Conservation (phyloP, 768 basidiomycete species). For the Aureoboletus auriporus region DNA sequence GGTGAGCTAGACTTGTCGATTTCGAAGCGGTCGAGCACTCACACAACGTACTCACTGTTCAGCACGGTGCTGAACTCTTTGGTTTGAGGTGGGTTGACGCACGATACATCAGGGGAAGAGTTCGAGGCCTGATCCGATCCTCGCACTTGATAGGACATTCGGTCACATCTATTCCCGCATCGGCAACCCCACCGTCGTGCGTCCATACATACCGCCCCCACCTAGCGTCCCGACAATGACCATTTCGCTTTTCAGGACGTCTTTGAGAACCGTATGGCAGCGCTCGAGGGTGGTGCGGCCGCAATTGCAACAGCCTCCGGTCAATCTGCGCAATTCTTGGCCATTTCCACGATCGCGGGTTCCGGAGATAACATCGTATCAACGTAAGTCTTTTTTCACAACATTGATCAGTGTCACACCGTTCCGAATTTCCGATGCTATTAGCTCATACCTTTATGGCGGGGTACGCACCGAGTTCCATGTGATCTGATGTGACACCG, state of each 20-base stretch:
- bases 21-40: no score
- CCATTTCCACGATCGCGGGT: conserved; percentile 56
- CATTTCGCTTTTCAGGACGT: conserved; percentile 46
- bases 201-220: not conserved
- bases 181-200: conserved; percentile 19
- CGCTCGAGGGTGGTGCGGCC: conserved; percentile 75
- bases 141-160: conserved; percentile 1
- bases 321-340: conserved; percentile 73
- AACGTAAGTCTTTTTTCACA: conserved; percentile 39
- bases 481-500: not conserved
- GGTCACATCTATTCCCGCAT: conserved; percentile 15
- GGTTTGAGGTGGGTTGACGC: conserved; percentile 6
- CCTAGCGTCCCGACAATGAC: no score
- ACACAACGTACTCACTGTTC: not conserved
- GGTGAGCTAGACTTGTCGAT: conserved; percentile 27
- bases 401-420: conserved; percentile 5
- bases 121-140: no score
- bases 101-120: no score
- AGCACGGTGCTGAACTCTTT: conserved; percentile 16
- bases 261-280: conserved; percentile 75
- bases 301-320: conserved; percentile 74
- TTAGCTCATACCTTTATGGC: conserved; percentile 18
- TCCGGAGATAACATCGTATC: conserved; percentile 78
- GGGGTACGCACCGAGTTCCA: conserved; percentile 7
- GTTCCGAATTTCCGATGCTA: no score